phyloP scores from a whole-genome alignment of 108 stramenopile species.

The Nannochloropsis oceanica region DNA sequence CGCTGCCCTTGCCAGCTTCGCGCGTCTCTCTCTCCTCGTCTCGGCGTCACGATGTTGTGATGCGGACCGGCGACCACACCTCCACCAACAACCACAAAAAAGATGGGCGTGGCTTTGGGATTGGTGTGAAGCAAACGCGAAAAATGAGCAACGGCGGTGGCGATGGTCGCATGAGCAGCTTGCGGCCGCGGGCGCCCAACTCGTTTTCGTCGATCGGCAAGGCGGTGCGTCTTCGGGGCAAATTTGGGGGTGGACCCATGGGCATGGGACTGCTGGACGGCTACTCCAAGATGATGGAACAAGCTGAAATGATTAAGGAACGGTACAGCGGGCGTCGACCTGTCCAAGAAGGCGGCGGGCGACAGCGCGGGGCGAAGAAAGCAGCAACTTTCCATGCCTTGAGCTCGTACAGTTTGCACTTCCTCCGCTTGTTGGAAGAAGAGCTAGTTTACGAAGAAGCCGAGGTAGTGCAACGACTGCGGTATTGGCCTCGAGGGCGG shows the following conservation, averaged over 20 bases:
- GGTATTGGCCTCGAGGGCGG: constrained; percentile 7
- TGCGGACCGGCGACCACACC: neutral
- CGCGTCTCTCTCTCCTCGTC: too few species aligned
- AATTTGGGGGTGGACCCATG: neutral
- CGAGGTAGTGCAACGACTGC: constrained; percentile 5
- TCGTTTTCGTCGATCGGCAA: neutral
- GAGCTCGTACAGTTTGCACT: constrained; percentile 20
- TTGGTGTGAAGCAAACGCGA: neutral
- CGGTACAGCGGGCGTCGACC: neutral
- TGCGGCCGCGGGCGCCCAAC: neutral
- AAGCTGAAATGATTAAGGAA: neutral
- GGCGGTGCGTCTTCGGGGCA: neutral
- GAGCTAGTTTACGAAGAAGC: constrained; percentile 28
- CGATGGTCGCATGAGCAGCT: neutral
- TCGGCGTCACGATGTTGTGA: too few species aligned
- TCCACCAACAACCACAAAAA: neutral
- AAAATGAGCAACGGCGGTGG: neutral
- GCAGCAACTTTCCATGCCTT: constrained; percentile 11
- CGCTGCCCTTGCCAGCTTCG: too few species aligned
- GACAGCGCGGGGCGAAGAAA: constrained; percentile 15
- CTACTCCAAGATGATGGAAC: neutral
- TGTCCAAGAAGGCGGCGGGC: neutral
- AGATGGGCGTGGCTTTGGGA: neutral
- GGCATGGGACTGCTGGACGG: neutral
- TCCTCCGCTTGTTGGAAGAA: constrained; percentile 1